Evolutionary conservation across 371 early-diverging fungal species (phyloP), one percentile per base, ranked within the genome.

Genomic region (Coemansia linderi): DNA sequence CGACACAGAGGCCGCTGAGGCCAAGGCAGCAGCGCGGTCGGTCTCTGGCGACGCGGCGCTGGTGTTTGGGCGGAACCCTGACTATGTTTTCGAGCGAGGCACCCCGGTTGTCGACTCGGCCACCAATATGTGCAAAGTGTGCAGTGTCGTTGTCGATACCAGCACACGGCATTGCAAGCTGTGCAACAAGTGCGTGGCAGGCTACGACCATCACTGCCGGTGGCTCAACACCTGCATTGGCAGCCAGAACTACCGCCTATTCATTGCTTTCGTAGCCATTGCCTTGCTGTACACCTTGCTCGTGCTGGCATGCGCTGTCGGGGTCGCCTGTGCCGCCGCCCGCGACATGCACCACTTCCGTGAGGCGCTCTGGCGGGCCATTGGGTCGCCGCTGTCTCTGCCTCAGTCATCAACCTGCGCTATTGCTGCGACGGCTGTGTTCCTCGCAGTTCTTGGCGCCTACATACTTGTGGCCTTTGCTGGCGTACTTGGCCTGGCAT

Each of bases 151-250:
- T 60, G 92, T 89, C 73, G 85, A 72, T 68, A 68, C 50, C 24
- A 79, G 77, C 8, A 88, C 89, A 19, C 82, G 87, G 13, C 90
- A 90, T 68, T 90, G 90, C 69, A 87, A 89, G 76, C 74, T 87
- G 59, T 93, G 94, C 83, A 92, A 92, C 83, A 91, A 90, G 69
- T 93, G 93, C 68, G 87, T 93, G 12, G 86, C 80, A 12, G 85
- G 82, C 10, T 91, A 88, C 82, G 93, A 93, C 81, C 94, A 93
- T 73, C 93, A 93, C 67, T 93, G 94, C 68, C 84, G 84, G 63
- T 93, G 87, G 85, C 71, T 93, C n/a, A 88, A 89, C 68, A 87
- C 87, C 15, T 92, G 92, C 77, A 85, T 94, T 50, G 92, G 92
- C 8, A 69, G 71, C 22, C 69, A 68, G 19, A 93, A 93, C 79